Conservation (phyloP, 2,329 filamentous ascomycete genomes). For the Periconia sp. region DNA sequence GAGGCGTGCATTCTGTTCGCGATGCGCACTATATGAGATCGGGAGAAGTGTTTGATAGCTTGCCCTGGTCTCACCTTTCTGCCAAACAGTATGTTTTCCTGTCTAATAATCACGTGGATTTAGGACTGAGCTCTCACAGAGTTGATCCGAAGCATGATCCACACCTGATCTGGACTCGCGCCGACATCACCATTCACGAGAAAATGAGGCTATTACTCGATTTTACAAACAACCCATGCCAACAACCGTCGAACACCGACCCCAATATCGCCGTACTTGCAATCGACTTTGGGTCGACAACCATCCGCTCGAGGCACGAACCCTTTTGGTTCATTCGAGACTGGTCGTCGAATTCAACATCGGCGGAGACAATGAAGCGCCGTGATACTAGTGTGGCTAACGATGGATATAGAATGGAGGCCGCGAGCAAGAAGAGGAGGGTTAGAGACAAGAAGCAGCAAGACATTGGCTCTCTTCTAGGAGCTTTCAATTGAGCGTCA, state of each 20-base stretch:
- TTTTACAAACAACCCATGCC: slow-evolving; percentile 6
- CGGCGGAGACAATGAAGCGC: not conserved
- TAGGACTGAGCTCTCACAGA: not conserved
- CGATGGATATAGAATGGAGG: not conserved
- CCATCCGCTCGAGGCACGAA: too few relatives aligned
- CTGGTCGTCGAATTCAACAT: too few relatives aligned
- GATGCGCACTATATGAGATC: too few relatives aligned
- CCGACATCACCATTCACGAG: slow-evolving; percentile 8
- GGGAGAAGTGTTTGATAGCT: too few relatives aligned
- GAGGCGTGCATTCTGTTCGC: too few relatives aligned
- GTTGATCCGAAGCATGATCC: slow-evolving; percentile 1
- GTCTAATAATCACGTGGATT: too few relatives aligned
- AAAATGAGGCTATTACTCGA: slow-evolving; percentile 23
- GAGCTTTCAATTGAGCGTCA: slow-evolving; percentile 16
- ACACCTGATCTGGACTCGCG: slow-evolving; percentile 8
- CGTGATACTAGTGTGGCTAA: not conserved
- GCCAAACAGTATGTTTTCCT: too few relatives aligned
- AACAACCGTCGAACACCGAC: not conserved
- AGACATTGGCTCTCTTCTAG: slow-evolving; percentile 29
- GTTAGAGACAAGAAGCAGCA: slow-evolving; percentile 23
- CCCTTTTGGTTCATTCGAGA: slow-evolving; percentile 2
- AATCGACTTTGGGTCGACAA: too few relatives aligned
- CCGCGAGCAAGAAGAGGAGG: slow-evolving; percentile 25
- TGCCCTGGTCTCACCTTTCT: too few relatives aligned
- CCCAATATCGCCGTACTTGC: not conserved